Evolutionary conservation across 352 stramenopile species (phyloP).

Genomic region (Pythium oligandrum): DNA sequence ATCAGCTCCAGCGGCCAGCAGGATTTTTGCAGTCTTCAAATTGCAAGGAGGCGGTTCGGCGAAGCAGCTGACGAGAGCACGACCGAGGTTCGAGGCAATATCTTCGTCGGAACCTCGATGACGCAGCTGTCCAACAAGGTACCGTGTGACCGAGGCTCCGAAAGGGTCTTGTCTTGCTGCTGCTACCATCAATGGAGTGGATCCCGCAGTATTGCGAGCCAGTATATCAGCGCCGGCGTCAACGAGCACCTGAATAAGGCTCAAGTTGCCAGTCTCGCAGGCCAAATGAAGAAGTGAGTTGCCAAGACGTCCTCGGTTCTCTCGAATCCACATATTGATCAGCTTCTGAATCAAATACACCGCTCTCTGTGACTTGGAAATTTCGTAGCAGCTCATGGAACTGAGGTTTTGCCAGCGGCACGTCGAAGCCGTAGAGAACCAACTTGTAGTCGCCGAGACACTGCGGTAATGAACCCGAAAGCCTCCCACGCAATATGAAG

Average conservation of each 20-base stretch:
- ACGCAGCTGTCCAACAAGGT: conserved; percentile 11
- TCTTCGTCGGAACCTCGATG: too few species aligned
- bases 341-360: conserved; percentile 46
- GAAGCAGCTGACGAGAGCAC: conserved; percentile 36
- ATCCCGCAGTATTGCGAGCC: conserved; percentile 19
- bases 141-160: conserved; percentile 24
- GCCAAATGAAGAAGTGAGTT: conserved; percentile 43
- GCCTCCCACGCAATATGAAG: background rate
- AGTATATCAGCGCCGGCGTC: conserved; percentile 29
- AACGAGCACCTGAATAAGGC: conserved; percentile 32
- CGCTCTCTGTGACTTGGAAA: conserved; percentile 24
- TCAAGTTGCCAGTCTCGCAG: conserved; percentile 24
- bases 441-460: conserved; percentile 22
- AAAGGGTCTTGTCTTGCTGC: conserved; percentile 34
- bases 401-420: conserved; percentile 57
- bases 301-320: conserved; percentile 15
- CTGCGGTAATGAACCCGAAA: conserved; percentile 17
- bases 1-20: conserved; percentile 34
- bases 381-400: conserved; percentile 43
- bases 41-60: conserved; percentile 31
- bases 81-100: conserved; percentile 12
- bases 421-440: conserved; percentile 12
- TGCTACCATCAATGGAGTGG: conserved; percentile 35
- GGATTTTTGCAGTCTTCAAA: conserved; percentile 29
- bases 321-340: conserved; percentile 30